These are phyloP conservation scores for Chaetomiaceae sp. DNA, from an alignment of 2,329 filamentous ascomycete genomes.

Conservation along the genomic window DNA sequence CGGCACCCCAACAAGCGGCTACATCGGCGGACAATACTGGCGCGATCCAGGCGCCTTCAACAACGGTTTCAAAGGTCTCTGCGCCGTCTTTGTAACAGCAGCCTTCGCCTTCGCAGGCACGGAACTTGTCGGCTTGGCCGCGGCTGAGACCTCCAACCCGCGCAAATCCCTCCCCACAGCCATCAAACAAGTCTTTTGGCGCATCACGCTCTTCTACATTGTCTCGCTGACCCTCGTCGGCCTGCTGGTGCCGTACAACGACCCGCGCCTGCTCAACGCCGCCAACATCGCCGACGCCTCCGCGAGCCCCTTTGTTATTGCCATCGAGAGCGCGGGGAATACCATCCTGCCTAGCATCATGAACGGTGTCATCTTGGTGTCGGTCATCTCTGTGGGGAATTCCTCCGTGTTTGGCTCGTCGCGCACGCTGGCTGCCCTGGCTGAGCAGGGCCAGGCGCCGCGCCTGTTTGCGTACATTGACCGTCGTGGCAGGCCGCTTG, in stretches of 20 bases:
- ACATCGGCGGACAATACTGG: constrained; percentile 48
- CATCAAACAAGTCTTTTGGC: constrained; percentile 71
- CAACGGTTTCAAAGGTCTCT: constrained; percentile 71
- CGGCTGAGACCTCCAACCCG: constrained; percentile 66
- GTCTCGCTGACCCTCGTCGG: constrained; percentile 50
- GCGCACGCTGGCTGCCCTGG: constrained; percentile 54
- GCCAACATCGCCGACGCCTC: constrained; percentile 42
- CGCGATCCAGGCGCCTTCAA: constrained; percentile 54
- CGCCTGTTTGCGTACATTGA: constrained; percentile 54
- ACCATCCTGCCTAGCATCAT: constrained; percentile 51
- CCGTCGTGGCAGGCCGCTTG: constrained; percentile 50
- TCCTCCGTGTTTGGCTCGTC: constrained; percentile 56
- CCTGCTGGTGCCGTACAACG: constrained; percentile 43
- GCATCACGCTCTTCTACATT: constrained; percentile 52
- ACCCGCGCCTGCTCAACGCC: constrained; percentile 42
- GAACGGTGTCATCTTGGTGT: constrained; percentile 55
- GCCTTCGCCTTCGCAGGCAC: constrained; percentile 70
- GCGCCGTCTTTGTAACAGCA: constrained; percentile 66
- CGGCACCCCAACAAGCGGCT: constrained; percentile 51
- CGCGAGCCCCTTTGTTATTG: constrained; percentile 55
- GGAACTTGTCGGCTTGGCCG: constrained; percentile 69
- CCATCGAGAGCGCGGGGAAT: constrained; percentile 49
- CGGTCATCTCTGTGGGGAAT: constrained; percentile 55
- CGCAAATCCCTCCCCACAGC: constrained; percentile 71
- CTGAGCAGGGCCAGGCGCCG: constrained; percentile 55